Base-by-base conservation (phyloP, 1,284 basidiomycete genomes). In the Pterulicium gracile region DNA sequence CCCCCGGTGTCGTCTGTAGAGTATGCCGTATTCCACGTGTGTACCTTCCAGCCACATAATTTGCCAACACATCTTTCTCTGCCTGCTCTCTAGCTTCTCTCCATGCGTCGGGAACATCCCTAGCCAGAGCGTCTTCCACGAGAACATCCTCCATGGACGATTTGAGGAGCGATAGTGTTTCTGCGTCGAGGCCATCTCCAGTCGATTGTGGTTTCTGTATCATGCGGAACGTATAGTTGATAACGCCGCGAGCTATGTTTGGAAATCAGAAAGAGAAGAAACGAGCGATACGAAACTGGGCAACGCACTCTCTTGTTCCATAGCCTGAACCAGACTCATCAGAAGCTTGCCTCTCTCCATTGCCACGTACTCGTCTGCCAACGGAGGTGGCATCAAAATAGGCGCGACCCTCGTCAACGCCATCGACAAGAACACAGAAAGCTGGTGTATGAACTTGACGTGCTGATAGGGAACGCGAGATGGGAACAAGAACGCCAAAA, bases 341-440 rank as follows among this genome's bases (percentile, higher is more conserved):
- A 39, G 7, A 7, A 17, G 4, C 36, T 39, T 39, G 7, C 36
- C 15, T 17, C 36, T 39, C 15, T 39, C 36, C 15, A 39, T 7
- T 7, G 36, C 36, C 7, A 39, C n/a, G n/a, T 7, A 15, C 15
- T 39, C 36, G 5, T 39, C 36, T 17, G 15, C 19, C 4, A 17
- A 39, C 15, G 34, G 14, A 23, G 61, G 53, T 1, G 79, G 77
- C 47, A 80, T 72, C 34, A 88, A 61, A 10, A 77, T 70, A 0
- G 85, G 84, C 0, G 72, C 68, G 2, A 91, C 76, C 24, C 80
- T 72, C 14, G 74, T 75, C 15, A 88, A 66, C 0, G 83, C 86
- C 35, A 89, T 70, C 27, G 77, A 82, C 45, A 80, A 55, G 56
- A 86, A 78, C 51, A 88, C 63, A 58, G 86, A 89, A 20, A 87